Evolutionary conservation across 1,284 basidiomycete genomes (phyloP).

Genomic region (Peniophora sp.): DNA sequence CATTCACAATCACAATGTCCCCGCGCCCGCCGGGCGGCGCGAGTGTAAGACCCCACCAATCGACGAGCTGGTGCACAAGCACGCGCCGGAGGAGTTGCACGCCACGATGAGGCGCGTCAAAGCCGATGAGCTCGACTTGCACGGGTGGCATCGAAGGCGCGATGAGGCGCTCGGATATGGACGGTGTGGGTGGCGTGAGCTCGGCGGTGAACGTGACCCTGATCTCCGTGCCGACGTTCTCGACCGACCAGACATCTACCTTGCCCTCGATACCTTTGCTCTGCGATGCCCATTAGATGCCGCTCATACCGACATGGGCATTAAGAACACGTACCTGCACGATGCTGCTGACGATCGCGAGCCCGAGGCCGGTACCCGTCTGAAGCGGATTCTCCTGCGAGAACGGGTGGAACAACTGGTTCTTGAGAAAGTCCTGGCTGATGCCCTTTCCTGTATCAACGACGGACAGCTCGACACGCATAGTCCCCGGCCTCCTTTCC

Average conservation of each 20-base stretch:
- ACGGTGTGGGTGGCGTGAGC: constrained; percentile 37
- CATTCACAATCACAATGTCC: constrained; percentile 81
- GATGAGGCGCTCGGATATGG: constrained; percentile 25
- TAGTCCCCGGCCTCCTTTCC: constrained; percentile 10
- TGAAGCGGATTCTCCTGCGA: constrained; percentile 90
- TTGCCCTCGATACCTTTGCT: constrained; percentile 85
- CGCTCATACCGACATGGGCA: too few relatives aligned
- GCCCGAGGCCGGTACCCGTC: constrained; percentile 91
- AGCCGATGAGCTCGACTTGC: constrained; percentile 66
- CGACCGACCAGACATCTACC: constrained; percentile 82
- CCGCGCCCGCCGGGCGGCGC: constrained; percentile 36
- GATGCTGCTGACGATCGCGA: constrained; percentile 94
- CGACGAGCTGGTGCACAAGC: constrained; percentile 57
- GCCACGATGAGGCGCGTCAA: constrained; percentile 63
- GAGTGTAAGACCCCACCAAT: constrained; percentile 75
- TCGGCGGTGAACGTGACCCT: constrained; percentile 82
- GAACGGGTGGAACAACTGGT: constrained; percentile 95
- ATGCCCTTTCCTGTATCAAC: constrained; percentile 92
- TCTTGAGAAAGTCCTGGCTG: constrained; percentile 83
- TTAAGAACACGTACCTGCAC: constrained; percentile 29
- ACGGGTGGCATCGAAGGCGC: not conserved
- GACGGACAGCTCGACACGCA: constrained; percentile 82
- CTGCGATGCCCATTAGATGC: constrained; percentile 13
- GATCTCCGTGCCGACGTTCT: constrained; percentile 90
- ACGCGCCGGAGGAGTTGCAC: constrained; percentile 60